These are phyloP conservation scores for Fusarium pseudoanthophilum DNA, from an alignment of 2,329 filamentous ascomycete species.

Conservation along the genomic window DNA sequence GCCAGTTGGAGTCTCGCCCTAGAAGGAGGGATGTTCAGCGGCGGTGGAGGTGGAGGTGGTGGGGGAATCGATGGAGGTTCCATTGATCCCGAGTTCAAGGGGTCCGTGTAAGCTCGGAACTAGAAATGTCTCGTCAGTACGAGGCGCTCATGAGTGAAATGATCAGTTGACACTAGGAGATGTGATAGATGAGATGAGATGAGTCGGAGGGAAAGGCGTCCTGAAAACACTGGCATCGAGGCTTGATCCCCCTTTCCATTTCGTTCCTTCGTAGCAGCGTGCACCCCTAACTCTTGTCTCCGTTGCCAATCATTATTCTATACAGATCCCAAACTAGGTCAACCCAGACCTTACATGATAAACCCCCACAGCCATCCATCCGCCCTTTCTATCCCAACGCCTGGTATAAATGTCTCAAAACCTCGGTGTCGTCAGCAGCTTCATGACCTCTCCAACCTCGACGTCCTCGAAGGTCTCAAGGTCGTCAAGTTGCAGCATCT, in stretches of 20 bases:
- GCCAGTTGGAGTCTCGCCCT: conserved; percentile 90
- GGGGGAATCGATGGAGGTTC: conserved; percentile 68
- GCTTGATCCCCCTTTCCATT: conserved; percentile 46
- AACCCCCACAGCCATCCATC: conserved; percentile 14
- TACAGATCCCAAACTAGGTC: conserved; percentile 34
- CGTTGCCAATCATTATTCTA: conserved; percentile 39
- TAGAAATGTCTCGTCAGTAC: conserved; percentile 47
- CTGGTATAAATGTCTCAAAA: conserved; percentile 40
- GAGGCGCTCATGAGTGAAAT: conserved; percentile 27
- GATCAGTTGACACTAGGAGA: conserved; percentile 41
- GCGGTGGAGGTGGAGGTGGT: conserved; percentile 75
- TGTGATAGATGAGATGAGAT: conserved; percentile 38
- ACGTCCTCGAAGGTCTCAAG: conserved; percentile 46
- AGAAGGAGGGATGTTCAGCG: conserved; percentile 86
- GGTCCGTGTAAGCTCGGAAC: conserved; percentile 70
- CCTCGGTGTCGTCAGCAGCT: conserved; percentile 37
- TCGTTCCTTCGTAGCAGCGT: conserved; percentile 39
- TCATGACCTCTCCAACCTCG: conserved; percentile 44
- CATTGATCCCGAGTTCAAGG: conserved; percentile 61
- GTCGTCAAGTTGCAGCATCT: conserved; percentile 31
- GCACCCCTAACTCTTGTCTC: conserved; percentile 38
- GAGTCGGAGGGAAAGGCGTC: conserved; percentile 37
- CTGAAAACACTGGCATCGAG: conserved; percentile 44
- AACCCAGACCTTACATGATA: conserved; percentile 33
- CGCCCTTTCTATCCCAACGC: conserved; percentile 38